Percentiles rank a stretch among this genome's conserved stretches.
Evolutionary conservation across 495 filamentous ascomycete species (phyloP).

Genomic region (Aspergillus mulundensis): DNA sequence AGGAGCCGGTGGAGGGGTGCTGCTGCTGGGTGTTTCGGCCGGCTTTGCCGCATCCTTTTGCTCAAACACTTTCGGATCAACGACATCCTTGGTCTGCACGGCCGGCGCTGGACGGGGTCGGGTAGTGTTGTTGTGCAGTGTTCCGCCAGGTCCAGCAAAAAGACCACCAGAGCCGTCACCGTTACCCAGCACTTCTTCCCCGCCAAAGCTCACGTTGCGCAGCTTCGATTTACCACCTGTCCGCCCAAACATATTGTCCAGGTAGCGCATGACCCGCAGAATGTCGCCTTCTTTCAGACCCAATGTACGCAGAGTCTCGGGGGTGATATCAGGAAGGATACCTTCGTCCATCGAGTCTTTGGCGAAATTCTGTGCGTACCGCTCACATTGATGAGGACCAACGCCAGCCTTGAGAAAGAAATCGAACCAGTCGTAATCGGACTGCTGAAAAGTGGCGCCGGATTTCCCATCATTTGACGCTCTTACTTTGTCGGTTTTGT

Average conservation of each 20-base stretch:
- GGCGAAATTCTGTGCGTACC: conserved; percentile 83
- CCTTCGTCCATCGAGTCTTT: conserved; percentile 95
- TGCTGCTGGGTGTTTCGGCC: conserved; percentile 41
- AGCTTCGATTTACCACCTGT: conserved; percentile 54
- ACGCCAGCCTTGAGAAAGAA: conserved; percentile 94
- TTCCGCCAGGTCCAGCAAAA: conserved; percentile 87
- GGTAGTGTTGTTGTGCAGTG: conserved; percentile 91
- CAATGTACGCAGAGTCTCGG: conserved; percentile 73
- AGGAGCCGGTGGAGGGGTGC: conserved; percentile 36
- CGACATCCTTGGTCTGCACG: conserved; percentile 75
- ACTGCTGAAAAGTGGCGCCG: conserved; percentile 54
- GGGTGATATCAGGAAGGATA: conserved; percentile 79
- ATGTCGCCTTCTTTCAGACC: conserved; percentile 96
- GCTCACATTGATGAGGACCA: conserved; percentile 83
- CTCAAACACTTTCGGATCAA: conserved; percentile 83
- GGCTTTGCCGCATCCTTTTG: conserved; percentile 49
- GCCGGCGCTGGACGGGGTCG: conserved; percentile 81
- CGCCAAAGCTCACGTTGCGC: conserved; percentile 60
- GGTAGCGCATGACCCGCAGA: conserved; percentile 82
- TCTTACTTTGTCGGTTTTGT: conserved; percentile 20
- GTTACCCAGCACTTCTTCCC: conserved; percentile 48
- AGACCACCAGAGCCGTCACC: conserved; percentile 64
- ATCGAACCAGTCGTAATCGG: conserved; percentile 95
- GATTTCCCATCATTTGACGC: conserved; percentile 31
- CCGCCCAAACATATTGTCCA: conserved; percentile 78